These are phyloP conservation scores for Lachancea thermotolerans DNA, from an alignment of 805 yeast species.

Conservation along the genomic window DNA sequence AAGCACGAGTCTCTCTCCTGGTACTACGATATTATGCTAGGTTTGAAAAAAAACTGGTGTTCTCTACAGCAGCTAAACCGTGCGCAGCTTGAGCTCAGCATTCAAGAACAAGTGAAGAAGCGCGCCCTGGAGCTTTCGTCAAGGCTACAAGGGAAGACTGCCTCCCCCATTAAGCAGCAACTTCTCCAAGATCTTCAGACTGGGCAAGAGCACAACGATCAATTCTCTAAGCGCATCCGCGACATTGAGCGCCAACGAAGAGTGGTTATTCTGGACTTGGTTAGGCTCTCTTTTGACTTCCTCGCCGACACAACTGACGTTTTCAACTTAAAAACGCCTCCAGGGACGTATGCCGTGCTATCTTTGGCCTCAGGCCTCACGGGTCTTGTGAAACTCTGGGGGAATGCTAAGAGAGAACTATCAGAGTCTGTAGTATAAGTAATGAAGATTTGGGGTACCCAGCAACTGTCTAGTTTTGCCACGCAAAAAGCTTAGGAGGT, in stretches of 20 bases:
- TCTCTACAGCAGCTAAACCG: slow-evolving; percentile 38
- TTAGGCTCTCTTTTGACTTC: slow-evolving; percentile 41
- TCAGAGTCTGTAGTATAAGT: neutral
- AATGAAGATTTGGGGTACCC: neutral
- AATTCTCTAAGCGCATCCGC: slow-evolving; percentile 22
- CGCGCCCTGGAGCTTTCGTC: slow-evolving; percentile 19
- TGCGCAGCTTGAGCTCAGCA: slow-evolving; percentile 46
- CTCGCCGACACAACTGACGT: slow-evolving; percentile 42
- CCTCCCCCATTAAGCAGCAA: slow-evolving; percentile 38
- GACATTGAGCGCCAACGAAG: slow-evolving; percentile 33
- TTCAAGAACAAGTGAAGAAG: slow-evolving; percentile 53
- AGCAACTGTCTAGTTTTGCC: too few relatives aligned
- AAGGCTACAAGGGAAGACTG: slow-evolving; percentile 33
- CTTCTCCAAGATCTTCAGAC: slow-evolving; percentile 25
- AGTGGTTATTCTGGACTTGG: slow-evolving; percentile 35
- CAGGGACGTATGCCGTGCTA: slow-evolving; percentile 25
- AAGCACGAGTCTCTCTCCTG: slow-evolving; percentile 62
- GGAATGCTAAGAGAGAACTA: slow-evolving; percentile 17
- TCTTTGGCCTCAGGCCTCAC: slow-evolving; percentile 28
- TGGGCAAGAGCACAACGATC: slow-evolving; percentile 6
- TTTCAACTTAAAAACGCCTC: slow-evolving; percentile 34
- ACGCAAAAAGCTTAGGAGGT: too few relatives aligned
- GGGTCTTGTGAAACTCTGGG: slow-evolving; percentile 29
- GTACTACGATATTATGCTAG: slow-evolving; percentile 58
- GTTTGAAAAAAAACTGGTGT: slow-evolving; percentile 45